Conservation (phyloP, 352 stramenopile species). For the Plasmopara viticola region DNA sequence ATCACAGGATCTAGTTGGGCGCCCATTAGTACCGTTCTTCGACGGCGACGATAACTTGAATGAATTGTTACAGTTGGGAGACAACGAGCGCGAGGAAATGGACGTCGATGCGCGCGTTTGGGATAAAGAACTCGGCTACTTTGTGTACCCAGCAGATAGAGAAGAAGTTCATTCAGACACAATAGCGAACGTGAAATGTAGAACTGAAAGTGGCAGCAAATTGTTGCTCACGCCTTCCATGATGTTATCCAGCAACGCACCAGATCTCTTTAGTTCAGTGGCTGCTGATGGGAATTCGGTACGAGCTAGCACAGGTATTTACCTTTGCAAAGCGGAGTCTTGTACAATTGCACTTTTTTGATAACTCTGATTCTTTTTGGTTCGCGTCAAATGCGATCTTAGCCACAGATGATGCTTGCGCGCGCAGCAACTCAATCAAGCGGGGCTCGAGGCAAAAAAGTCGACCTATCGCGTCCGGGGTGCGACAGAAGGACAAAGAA, state of each 20-base stretch:
- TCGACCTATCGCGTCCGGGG: conserved; percentile 36
- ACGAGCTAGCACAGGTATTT: conserved; percentile 18
- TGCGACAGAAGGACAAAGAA: conserved; percentile 39
- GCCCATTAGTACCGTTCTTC: conserved; percentile 72
- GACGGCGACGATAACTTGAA: conserved; percentile 74
- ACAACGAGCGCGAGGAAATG: conserved; percentile 43
- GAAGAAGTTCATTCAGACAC: conserved; percentile 3
- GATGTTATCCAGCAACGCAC: conserved; percentile 65
- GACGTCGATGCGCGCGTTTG: conserved; percentile 80
- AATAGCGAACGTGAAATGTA: conserved; percentile 18
- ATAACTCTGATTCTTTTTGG: conserved; percentile 12
- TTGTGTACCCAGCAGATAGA: conserved; percentile 66
- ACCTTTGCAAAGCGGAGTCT: conserved; percentile 11
- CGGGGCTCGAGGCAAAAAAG: conserved; percentile 36
- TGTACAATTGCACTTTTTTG: conserved; percentile 4
- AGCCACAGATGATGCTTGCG: conserved; percentile 16
- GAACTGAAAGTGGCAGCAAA: conserved; percentile 30
- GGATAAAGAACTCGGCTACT: conserved; percentile 79
- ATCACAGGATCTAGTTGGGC: conserved; percentile 44
- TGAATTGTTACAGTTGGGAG: conserved; percentile 34
- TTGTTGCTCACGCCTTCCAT: conserved; percentile 60
- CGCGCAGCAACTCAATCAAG: conserved; percentile 45
- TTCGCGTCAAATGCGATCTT: conserved; percentile 13
- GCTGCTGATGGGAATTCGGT: conserved; percentile 12
- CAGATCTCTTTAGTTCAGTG: conserved; percentile 30